Conservation (phyloP, 1,284 basidiomycete species). For the Omphalotus olearius region DNA sequence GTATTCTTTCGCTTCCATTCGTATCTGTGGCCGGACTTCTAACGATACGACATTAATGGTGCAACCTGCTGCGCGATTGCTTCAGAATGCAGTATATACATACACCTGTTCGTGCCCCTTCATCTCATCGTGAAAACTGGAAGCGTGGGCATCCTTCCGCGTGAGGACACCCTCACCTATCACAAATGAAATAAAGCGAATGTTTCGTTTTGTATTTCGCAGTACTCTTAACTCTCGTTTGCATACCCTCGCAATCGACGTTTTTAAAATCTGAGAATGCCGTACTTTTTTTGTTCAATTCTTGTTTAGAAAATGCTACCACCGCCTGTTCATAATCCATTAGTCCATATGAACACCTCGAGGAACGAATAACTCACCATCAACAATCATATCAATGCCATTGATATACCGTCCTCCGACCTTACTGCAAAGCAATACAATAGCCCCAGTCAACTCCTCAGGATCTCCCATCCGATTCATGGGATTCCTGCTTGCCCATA, state of each 20-base stretch:
- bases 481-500: slow-evolving; percentile 35
- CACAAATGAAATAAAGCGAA: background rate
- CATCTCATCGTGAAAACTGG: no score
- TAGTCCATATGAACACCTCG: background rate
- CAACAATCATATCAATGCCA: slow-evolving; percentile 35
- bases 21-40: no score
- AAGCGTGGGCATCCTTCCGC: no score
- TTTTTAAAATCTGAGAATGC: background rate
- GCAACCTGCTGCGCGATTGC: no score
- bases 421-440: slow-evolving; percentile 36
- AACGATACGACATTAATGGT: no score
- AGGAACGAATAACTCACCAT: slow-evolving; percentile 26
- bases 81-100: no score
- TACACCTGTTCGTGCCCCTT: no score
- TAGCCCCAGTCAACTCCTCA: slow-evolving; percentile 33
- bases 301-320: background rate
- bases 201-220: no score
- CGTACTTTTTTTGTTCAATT: no score
- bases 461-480: slow-evolving; percentile 40
- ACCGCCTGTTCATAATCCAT: background rate
- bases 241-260: background rate
- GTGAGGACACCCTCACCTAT: no score
- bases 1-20: no score
- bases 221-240: background rate
- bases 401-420: slow-evolving; percentile 38